Conservation (phyloP, 2,329 filamentous ascomycete species). For the Epichloe typhina region DNA sequence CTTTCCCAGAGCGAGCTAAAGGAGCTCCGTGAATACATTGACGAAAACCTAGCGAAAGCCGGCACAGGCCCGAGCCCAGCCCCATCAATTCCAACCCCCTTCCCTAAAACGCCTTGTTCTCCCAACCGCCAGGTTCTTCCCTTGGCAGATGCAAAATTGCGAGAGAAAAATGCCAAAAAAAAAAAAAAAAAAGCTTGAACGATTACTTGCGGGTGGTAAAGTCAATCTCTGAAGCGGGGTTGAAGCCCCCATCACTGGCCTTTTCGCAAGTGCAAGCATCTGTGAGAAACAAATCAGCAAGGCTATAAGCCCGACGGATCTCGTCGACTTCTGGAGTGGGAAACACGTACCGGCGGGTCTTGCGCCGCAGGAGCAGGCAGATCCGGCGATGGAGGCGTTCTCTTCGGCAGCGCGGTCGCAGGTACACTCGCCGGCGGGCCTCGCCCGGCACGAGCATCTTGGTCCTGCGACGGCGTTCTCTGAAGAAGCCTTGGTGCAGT, state of each 20-base stretch:
- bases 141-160: background rate
- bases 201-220: constrained; percentile 59
- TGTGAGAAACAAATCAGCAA: constrained; percentile 17
- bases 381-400: constrained; percentile 48
- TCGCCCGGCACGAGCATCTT: constrained; percentile 72
- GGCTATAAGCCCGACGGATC: background rate
- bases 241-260: constrained; percentile 45
- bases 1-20: too few species aligned
- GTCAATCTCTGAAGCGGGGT: constrained; percentile 62
- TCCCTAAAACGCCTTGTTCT: background rate
- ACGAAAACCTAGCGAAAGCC: too few species aligned
- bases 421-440: constrained; percentile 68
- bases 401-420: constrained; percentile 61
- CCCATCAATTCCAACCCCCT: background rate
- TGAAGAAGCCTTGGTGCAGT: constrained; percentile 58
- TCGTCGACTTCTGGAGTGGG: background rate
- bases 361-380: constrained; percentile 64
- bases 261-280: constrained; percentile 77
- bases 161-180: background rate
- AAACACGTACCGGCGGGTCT: constrained; percentile 50
- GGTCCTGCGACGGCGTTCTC: constrained; percentile 66
- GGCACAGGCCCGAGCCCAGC: background rate
- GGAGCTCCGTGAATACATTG: too few species aligned
- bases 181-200: background rate
- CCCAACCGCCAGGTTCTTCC: background rate